Evolutionary conservation across 2,329 filamentous ascomycete genomes (phyloP).

Genomic region (Tothia fuscella): DNA sequence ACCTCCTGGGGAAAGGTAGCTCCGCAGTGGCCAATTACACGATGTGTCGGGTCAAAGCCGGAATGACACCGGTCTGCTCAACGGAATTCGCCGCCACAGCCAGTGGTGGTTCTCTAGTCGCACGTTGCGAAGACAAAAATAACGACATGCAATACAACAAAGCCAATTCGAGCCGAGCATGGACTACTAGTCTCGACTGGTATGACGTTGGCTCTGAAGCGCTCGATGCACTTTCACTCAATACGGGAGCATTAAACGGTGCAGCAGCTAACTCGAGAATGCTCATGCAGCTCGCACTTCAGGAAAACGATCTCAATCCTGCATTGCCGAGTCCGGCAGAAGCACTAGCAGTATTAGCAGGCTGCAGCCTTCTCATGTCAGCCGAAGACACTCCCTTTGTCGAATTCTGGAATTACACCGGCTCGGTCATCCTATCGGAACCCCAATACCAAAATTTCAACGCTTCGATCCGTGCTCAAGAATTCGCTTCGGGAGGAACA

Average conservation of each 20-base stretch:
- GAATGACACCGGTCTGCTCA: constrained; percentile 52
- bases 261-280: constrained; percentile 33
- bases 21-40: constrained; percentile 39
- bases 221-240: constrained; percentile 31
- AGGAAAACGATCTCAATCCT: constrained; percentile 32
- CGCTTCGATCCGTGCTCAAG: constrained; percentile 49
- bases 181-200: constrained; percentile 29
- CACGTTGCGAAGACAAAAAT: constrained; percentile 46
- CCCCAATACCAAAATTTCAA: constrained; percentile 49
- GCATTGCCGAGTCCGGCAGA: constrained; percentile 58
- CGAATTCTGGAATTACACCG: constrained; percentile 33
- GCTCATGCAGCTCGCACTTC: constrained; percentile 32
- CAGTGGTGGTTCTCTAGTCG: constrained; percentile 45
- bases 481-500: constrained; percentile 58
- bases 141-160: constrained; percentile 45
- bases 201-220: constrained; percentile 31
- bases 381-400: constrained; percentile 49
- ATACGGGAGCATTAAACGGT: constrained; percentile 30
- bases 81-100: constrained; percentile 39
- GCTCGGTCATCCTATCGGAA: constrained; percentile 22
- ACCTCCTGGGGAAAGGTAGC: constrained; percentile 48
- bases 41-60: constrained; percentile 55
- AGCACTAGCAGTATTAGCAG: constrained; percentile 57
- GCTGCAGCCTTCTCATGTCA: constrained; percentile 52
- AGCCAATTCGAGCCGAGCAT: constrained; percentile 44